Evolutionary conservation across 2,329 filamentous ascomycete genomes (phyloP), one percentile per base, ranked within the genome.

Genomic region (Neonectria magnoliae): DNA sequence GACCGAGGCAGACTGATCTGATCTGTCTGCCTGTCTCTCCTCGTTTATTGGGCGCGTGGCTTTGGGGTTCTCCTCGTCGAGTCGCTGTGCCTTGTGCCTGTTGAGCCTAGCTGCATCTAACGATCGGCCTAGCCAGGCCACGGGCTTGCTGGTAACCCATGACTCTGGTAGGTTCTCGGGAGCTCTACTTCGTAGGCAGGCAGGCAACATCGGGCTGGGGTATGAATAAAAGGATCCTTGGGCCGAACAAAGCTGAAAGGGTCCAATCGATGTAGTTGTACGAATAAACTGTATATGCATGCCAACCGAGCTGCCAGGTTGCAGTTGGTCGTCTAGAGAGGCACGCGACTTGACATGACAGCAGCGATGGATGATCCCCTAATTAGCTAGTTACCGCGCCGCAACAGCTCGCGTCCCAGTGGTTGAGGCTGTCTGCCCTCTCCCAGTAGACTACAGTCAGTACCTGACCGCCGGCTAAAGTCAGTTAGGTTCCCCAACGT

Each of bases 401-500:
- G 61, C 50, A 55, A 51, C 44, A 42, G 22, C 29, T 38, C 25
- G 42, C 36, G 8, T 16, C 44, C 36, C 18, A 51, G 42, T 36
- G 44, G 56, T 45, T 36, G 52, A 64, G 56, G 18, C 25, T 36
- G 55, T 27, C 16, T 27, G 55, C 38, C 61, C 44, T 55, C 50
- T 47, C 44, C 42, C 29, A 29, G 47, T 20, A 42, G 16, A 25
- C 22, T 42, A 11, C 8, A 8, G 6, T n/a, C 11, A 11, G 38
- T 42, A 42, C 38, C 61, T 45, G 36, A 33, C 27, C 58, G 29
- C 51, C 61, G 61, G 61, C 56, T 64, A 64, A 64, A 60, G 45
- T 52, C 55, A 31, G 41, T 38, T 29, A 38, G 36, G 36, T 31
- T 57, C 56, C 56, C 51, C 56, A 44, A 64, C 61, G 50, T 16